Base-by-base conservation (phyloP, 192 early-diverging fungal genomes). In the Mortierella hygrophila region DNA sequence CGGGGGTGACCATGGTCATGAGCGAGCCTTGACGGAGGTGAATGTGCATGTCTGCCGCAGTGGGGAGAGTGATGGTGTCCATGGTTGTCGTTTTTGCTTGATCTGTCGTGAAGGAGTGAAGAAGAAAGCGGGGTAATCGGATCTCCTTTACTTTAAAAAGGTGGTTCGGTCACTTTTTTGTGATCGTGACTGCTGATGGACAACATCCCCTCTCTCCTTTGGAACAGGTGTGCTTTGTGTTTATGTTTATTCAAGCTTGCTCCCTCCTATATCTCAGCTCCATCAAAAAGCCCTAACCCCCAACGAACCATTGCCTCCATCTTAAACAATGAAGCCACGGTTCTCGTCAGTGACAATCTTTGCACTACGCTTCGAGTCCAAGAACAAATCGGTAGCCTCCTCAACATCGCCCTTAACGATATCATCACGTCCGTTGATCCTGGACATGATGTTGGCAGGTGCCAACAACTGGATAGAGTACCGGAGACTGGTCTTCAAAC, bases 381-480 rank as follows among this genome's bases (percentile, higher is more conserved):
- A 93, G 85, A 99, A 99, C 80, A 99, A 89, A 60, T 93, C 93
- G 60, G 94, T 89, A 8, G 94, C 94, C 86, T 99, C 97, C 44
- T 95, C 94, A 32, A 98, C 92, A 87, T 99, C 98, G 16, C 95
- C 95, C 88, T 93, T 91, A 72, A 91, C 90, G 79, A 99, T 96
- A 60, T 92, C 88, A 37, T 94, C 95, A 52, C 94, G 94, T 13
- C 96, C 97, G 80, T 97, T 95, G 75, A 98, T 96, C 81, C 94
- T 90, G 37, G 96, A 93, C 78, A 99, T 90, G 70, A 99, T 91
- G 77, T 90, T 96, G 55, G 97, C 95, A 4, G 98, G 99, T 9
- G 97, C 97, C 55, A 99, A 91, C 21, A 98, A 91, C 91, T 99
- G 98, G 88, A 99, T 97, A 23, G 97, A 95, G 85, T 97, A 99